Percentiles rank a stretch among this genome's conserved stretches.
These are phyloP conservation scores for Chloranthus sessilifolius DNA, from an alignment of 164 flowering plant genomes.

Conservation along the genomic window DNA sequence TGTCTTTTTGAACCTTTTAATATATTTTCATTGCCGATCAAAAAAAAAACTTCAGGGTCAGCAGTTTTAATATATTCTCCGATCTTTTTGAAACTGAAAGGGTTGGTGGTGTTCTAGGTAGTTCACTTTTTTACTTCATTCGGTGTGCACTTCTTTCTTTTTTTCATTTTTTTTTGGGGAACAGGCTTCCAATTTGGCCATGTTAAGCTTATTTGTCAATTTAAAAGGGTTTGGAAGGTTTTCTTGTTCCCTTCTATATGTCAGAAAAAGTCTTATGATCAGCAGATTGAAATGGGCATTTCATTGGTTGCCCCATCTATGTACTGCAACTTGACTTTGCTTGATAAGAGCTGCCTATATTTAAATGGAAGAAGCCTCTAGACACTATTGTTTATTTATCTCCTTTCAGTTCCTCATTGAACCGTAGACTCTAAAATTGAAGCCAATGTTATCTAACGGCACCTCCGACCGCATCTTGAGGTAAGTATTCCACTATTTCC, in stretches of 20 bases:
- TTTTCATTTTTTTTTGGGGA: slow-evolving; percentile 17
- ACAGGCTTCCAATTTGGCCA: slow-evolving; percentile 24
- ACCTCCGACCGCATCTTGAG: too few relatives aligned
- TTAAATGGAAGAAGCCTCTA: background rate
- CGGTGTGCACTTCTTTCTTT: slow-evolving; percentile 7
- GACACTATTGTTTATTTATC: background rate
- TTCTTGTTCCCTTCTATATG: slow-evolving; percentile 25
- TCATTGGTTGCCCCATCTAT: slow-evolving; percentile 12
- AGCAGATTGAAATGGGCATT: slow-evolving; percentile 13
- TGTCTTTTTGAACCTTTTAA: too few relatives aligned
- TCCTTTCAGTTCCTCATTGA: too few relatives aligned
- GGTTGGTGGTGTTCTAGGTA: slow-evolving; percentile 6
- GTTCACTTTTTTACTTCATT: slow-evolving; percentile 16
- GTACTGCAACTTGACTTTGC: slow-evolving; percentile 16
- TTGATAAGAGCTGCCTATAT: background rate
- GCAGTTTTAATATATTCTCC: slow-evolving; percentile 22
- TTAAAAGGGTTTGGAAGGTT: slow-evolving; percentile 24
- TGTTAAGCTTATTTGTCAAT: slow-evolving; percentile 1
- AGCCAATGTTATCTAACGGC: too few relatives aligned
- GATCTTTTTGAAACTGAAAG: slow-evolving; percentile 20
- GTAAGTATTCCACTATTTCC: too few relatives aligned
- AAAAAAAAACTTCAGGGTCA: slow-evolving; percentile 19
- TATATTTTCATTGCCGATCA: too few relatives aligned
- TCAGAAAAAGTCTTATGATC: background rate
- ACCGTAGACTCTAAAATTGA: too few relatives aligned